A percentile compares a stretch with the other conserved stretches of the same genome.
These are phyloP conservation scores for Flaveria ramosissima DNA, from an alignment of 129 eudicot genomes.

Conservation along the genomic window DNA sequence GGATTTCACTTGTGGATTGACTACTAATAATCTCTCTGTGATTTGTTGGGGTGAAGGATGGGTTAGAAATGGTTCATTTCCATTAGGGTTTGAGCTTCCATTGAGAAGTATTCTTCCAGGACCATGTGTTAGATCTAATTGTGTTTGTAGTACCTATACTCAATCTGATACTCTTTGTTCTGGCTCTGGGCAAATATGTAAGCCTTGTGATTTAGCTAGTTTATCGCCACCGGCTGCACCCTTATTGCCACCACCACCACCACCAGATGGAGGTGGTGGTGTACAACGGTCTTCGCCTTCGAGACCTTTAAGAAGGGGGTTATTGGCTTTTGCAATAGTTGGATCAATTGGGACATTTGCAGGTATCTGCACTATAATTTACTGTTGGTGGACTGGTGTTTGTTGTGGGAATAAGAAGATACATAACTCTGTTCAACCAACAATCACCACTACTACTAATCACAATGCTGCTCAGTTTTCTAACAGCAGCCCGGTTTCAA, in stretches of 20 bases:
- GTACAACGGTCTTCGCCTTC: slow-evolving; percentile 40
- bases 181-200: slow-evolving; percentile 76
- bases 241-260: slow-evolving; percentile 33
- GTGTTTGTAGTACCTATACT: slow-evolving; percentile 71
- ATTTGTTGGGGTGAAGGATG: slow-evolving; percentile 98
- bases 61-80: slow-evolving; percentile 43
- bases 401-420: slow-evolving; percentile 83
- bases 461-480: slow-evolving; percentile 45
- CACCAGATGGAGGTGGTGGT: slow-evolving; percentile 29
- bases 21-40: slow-evolving; percentile 59
- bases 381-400: slow-evolving; percentile 79
- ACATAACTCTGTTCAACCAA: slow-evolving; percentile 91
- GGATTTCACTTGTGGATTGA: slow-evolving; percentile 85
- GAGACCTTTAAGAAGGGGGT: slow-evolving; percentile 53
- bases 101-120: slow-evolving; percentile 72
- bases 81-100: slow-evolving; percentile 51
- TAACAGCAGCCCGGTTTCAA: slow-evolving; percentile 63
- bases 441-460: slow-evolving; percentile 48
- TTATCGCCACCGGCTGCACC: slow-evolving; percentile 25
- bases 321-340: slow-evolving; percentile 78
- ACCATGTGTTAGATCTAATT: slow-evolving; percentile 62
- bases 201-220: slow-evolving; percentile 51
- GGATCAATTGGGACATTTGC: slow-evolving; percentile 80
- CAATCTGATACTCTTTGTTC: slow-evolving; percentile 68
- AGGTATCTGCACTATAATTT: slow-evolving; percentile 64